Conservation (phyloP, 139 green algal species). For the Chlamydomonas incerta region DNA sequence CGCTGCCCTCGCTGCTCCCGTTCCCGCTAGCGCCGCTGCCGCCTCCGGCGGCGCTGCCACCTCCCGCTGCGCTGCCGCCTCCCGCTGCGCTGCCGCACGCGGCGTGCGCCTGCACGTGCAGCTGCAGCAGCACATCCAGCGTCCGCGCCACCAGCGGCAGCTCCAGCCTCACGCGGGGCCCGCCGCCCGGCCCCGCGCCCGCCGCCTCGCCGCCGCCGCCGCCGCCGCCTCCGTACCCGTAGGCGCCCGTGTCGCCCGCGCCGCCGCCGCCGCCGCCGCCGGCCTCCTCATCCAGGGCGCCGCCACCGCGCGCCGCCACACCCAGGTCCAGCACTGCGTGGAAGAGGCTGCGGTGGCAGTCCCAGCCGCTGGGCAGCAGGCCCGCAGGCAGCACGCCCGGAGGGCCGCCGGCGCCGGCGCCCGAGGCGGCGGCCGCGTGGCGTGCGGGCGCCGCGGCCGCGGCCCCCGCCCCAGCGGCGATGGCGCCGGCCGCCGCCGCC, state of each 20-base stretch:
- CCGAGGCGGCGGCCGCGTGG: too few relatives aligned
- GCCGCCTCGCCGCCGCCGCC: not conserved
- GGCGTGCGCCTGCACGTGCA: constrained; percentile 11
- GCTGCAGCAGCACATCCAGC: constrained; percentile 30
- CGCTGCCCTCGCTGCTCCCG: too few relatives aligned
- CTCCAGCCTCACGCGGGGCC: not conserved
- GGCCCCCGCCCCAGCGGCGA: too few relatives aligned
- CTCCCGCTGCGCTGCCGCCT: not conserved
- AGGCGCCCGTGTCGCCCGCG: not conserved
- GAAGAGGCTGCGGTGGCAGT: constrained; percentile 27
- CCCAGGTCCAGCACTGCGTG: constrained; percentile 14
- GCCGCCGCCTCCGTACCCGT: not conserved
- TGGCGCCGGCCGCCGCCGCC: too few relatives aligned
- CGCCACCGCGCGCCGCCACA: not conserved
- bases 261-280: not conserved
- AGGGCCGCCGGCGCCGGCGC: too few relatives aligned
- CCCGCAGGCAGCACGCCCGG: not conserved
- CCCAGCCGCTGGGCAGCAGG: constrained; percentile 3
- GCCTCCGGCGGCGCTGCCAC: too few relatives aligned
- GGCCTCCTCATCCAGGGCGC: too few relatives aligned
- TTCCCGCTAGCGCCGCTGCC: too few relatives aligned
- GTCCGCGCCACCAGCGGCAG: constrained; percentile 15
- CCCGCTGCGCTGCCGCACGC: not conserved
- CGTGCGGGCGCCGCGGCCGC: too few relatives aligned
- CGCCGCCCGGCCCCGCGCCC: not conserved